These are phyloP conservation scores for Pachyrhizus erosus DNA, from an alignment of 306 rosid species.

Conservation along the genomic window DNA sequence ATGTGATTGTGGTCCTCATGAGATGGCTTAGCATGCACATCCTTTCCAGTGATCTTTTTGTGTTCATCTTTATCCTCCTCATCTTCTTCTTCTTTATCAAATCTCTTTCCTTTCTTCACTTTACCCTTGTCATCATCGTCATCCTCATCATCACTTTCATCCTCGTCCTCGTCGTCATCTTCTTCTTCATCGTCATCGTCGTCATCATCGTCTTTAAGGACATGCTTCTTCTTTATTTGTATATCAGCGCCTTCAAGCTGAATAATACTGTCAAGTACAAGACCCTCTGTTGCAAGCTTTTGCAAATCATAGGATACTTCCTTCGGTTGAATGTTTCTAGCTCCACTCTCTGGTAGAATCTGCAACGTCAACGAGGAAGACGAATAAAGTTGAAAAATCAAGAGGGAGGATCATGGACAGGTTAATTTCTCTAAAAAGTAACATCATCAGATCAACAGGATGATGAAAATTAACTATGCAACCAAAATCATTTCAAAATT, in stretches of 20 bases:
- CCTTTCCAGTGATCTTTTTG: slow-evolving; percentile 4
- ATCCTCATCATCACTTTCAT: neutral
- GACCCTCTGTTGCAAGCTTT: slow-evolving; percentile 34
- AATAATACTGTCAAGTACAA: slow-evolving; percentile 26
- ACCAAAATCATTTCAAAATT: slow-evolving; percentile 3
- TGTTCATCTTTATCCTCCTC: slow-evolving; percentile 14
- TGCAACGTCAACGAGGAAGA: slow-evolving; percentile 36
- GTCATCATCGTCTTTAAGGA: neutral
- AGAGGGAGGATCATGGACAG: neutral
- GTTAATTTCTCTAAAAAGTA: neutral
- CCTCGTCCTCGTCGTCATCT: neutral
- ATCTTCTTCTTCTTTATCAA: neutral
- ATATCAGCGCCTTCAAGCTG: slow-evolving; percentile 29
- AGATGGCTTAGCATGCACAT: slow-evolving; percentile 35
- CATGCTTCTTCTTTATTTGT: slow-evolving; percentile 10
- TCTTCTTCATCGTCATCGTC: neutral
- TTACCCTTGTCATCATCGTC: neutral
- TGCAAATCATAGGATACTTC: slow-evolving; percentile 36
- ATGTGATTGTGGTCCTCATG: slow-evolving; percentile 51
- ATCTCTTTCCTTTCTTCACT: neutral
- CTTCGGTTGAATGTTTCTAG: slow-evolving; percentile 42
- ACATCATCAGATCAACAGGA: neutral
- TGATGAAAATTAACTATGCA: neutral
- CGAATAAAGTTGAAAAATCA: neutral
- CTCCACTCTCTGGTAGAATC: slow-evolving; percentile 43